These are phyloP conservation scores for Sphagnum contortum DNA, from an alignment of 225 moss, liverwort and hornwort species.

Conservation along the genomic window DNA sequence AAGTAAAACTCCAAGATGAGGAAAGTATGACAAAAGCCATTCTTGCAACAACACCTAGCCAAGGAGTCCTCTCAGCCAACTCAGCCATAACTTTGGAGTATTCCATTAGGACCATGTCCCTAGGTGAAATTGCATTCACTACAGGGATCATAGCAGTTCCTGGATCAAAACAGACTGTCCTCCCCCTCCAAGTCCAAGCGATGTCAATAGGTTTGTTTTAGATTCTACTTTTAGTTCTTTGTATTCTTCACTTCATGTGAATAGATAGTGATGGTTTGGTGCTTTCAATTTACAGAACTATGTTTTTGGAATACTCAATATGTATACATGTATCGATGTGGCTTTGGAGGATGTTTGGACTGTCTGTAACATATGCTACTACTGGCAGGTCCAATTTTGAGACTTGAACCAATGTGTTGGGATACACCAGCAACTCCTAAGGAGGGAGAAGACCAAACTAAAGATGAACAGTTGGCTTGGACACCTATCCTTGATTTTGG, in stretches of 20 bases:
- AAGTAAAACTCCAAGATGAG: conserved; percentile 38
- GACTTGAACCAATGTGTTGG: conserved; percentile 39
- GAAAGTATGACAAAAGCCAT: conserved; percentile 35
- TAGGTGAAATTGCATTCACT: conserved; percentile 49
- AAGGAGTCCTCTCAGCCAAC: conserved; percentile 34
- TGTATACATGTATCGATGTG: too few relatives aligned
- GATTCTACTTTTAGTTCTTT: neutral
- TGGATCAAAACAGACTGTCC: conserved; percentile 16
- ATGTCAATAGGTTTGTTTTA: conserved; percentile 24
- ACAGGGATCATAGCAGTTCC: conserved; percentile 15
- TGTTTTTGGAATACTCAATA: too few relatives aligned
- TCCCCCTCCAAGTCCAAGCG: conserved; percentile 46
- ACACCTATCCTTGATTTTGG: conserved; percentile 47
- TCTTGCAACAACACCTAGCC: conserved; percentile 18
- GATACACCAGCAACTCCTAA: conserved; percentile 22
- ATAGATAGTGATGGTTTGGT: too few relatives aligned
- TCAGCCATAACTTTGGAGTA: conserved; percentile 28
- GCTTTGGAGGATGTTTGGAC: too few relatives aligned
- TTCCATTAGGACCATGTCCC: conserved; percentile 24
- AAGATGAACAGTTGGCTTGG: conserved; percentile 18
- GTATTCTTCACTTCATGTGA: too few relatives aligned
- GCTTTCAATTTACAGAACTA: too few relatives aligned
- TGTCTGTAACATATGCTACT: too few relatives aligned
- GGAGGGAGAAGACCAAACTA: conserved; percentile 10
- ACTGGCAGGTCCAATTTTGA: conserved; percentile 31